Evolutionary conservation across 2,329 filamentous ascomycete species (phyloP), one percentile per base, ranked within the genome.

Genomic region (Cladosporium sp.): DNA sequence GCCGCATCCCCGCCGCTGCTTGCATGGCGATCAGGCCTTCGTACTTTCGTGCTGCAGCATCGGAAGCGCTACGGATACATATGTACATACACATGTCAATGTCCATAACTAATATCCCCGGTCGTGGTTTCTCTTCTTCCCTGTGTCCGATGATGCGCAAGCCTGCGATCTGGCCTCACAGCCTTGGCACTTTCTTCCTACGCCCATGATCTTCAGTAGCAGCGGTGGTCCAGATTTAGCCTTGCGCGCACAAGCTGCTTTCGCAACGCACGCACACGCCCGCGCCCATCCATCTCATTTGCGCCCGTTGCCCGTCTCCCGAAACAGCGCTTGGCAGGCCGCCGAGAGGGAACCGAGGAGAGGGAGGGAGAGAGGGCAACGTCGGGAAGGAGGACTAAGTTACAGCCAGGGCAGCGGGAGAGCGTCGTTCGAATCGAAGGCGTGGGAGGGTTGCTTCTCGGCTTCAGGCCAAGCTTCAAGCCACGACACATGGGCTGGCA

Each of bases 281-380:
- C 51, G 18, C n/a, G 11, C 18, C 25, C 14, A 3, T 23, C 56
- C 56, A 58, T 58, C 34, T 58, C 56, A 58, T 58, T 46, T 43
- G 32, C 36, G 56, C 21, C 56, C 56, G 56, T 58, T 58, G 56
- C 23, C 56, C 34, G 34, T 39, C 32, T 32, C 54, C 36, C 56
- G 56, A 58, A 58, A 58, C 56, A 39, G 54, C 51, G 30, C 56
- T 58, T 58, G 56, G 56, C 56, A 57, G 56, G 34, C 56, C 56
- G 34, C 34, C 56, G 56, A 58, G 56, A 39, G 56, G 56, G 32
- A 43, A 58, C 56, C 56, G 56, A 39, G 56, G 14, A 26, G 23
- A 13, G n/a, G 25, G 34, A 16, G 34, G 18, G 36, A 18, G 36
- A 43, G 18, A n/a, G 13, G 21, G 34, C 14, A 58, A 46, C 36